Conservation (phyloP, 1,139 yeast genomes). For the Spencermartinsiella ligniputridi region DNA sequence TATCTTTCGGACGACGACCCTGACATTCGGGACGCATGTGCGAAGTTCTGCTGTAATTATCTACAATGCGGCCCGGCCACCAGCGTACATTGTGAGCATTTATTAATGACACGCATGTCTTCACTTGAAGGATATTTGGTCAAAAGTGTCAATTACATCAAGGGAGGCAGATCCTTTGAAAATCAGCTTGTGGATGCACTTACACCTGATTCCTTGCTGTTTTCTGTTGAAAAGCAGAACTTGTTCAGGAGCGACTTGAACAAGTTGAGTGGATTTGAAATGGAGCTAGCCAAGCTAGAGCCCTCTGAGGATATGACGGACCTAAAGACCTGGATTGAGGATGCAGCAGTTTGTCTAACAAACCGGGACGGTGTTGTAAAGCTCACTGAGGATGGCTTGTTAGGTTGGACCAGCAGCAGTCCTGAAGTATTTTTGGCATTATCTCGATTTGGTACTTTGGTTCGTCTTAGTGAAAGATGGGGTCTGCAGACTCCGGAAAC, state of each 20-base stretch:
- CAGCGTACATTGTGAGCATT: conserved; percentile 33
- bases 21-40: conserved; percentile 26
- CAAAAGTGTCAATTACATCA: not conserved
- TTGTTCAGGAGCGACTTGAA: conserved; percentile 40
- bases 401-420: conserved; percentile 36
- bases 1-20: conserved; percentile 60
- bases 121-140: not conserved
- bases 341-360: conserved; percentile 11
- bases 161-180: not conserved
- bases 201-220: conserved; percentile 34
- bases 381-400: conserved; percentile 30
- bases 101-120: conserved; percentile 12
- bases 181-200: not conserved
- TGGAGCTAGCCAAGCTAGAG: not conserved
- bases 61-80: conserved; percentile 27
- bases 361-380: conserved; percentile 10
- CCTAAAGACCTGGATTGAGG: not conserved
- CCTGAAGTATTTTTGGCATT: conserved; percentile 15
- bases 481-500: not conserved
- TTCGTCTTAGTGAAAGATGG: not conserved
- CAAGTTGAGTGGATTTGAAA: not conserved
- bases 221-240: conserved; percentile 50
- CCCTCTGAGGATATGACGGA: too few relatives aligned
- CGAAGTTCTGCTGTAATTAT: conserved; percentile 16
- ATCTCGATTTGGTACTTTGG: not conserved